phyloP scores from a whole-genome alignment of 805 yeast species.

The Wickerhamomyces mucosus region DNA sequence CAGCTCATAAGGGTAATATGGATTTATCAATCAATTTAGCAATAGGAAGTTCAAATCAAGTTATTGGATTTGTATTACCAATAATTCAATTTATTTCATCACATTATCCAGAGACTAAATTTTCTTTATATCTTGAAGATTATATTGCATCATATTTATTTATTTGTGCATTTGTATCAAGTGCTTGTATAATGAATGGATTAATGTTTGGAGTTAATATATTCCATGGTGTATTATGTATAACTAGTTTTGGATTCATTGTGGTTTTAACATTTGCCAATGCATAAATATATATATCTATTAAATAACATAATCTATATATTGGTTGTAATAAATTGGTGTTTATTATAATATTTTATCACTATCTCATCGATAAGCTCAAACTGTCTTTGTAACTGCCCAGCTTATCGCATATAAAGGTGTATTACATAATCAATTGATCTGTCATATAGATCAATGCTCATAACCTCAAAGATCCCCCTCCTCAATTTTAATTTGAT shows the following conservation, averaged over 20 bases:
- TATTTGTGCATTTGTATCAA: constrained; percentile 7
- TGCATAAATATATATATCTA: constrained; percentile 1
- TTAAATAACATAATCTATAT: too few relatives aligned
- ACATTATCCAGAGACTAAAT: constrained; percentile 11
- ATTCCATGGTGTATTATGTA: constrained; percentile 9
- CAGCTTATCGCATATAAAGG: too few relatives aligned
- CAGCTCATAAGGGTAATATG: constrained; percentile 16
- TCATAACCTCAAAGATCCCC: too few relatives aligned
- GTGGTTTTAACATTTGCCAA: constrained; percentile 10
- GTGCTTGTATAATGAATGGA: constrained; percentile 7
- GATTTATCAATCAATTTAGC: constrained; percentile 13
- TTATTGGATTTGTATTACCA: constrained; percentile 16
- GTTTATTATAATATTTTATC: too few relatives aligned
- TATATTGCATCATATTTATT: constrained; percentile 10
- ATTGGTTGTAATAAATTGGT: too few relatives aligned
- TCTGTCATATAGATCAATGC: too few relatives aligned
- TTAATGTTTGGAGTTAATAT: constrained; percentile 8
- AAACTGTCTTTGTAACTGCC: too few relatives aligned
- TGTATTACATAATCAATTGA: too few relatives aligned
- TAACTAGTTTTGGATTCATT: constrained; percentile 10
- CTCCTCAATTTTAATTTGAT: too few relatives aligned
- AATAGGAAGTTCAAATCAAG: constrained; percentile 16
- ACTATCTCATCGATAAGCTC: too few relatives aligned
- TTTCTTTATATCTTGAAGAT: constrained; percentile 12
- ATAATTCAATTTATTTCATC: constrained; percentile 17